Base-by-base conservation (phyloP, 192 early-diverging fungal genomes). In the Gigaspora rosea region DNA sequence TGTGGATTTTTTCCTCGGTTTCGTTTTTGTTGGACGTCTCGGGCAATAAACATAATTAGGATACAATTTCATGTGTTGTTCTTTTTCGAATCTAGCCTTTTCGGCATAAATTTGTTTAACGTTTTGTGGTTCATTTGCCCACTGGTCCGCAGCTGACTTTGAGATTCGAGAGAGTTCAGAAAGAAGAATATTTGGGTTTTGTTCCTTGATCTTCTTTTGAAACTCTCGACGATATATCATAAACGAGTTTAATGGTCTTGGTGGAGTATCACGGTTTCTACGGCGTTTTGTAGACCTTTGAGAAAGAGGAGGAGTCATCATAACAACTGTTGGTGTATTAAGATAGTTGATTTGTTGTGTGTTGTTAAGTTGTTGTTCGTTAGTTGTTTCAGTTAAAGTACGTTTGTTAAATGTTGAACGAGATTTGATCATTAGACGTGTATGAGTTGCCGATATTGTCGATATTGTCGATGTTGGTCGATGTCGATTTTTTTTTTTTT, bases 191-290 rank as follows among this genome's bases (percentile, higher is more conserved):
- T 75, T 75, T 16, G 73, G 73, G 51, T 75, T 20, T 32, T 75
- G 56, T 65, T 75, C 73, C 13, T 75, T 75, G 36, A 75, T 75
- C 22, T 59, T 62, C 58, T 75, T 62, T 35, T 75, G 73, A 64
- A 50, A 75, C 33, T 75, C 73, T 36, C 73, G n/a, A 48, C 73
- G 73, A 16, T 75, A 75, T 35, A 75, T 75, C 73, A 75, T 75
- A 13, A 75, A 75, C 12, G 73, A 75, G 18, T 75, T 75, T 49
- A 75, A 64, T 2, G 73, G 73, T 35, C 73, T 16, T 1, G 73
- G 73, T 1, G 73, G 73, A 35, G 73, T 75, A 48, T 75, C 73
- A 0, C 73, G n/a, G 51, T 75, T 75, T 49, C 73, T 20, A 27
- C 73, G 59, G 49, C 73, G 73, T 64, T 75, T 75, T 36, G 73